phyloP scores from a whole-genome alignment of 2,329 filamentous ascomycete genomes.

The Stagonosporopsis chrysanthemi region DNA sequence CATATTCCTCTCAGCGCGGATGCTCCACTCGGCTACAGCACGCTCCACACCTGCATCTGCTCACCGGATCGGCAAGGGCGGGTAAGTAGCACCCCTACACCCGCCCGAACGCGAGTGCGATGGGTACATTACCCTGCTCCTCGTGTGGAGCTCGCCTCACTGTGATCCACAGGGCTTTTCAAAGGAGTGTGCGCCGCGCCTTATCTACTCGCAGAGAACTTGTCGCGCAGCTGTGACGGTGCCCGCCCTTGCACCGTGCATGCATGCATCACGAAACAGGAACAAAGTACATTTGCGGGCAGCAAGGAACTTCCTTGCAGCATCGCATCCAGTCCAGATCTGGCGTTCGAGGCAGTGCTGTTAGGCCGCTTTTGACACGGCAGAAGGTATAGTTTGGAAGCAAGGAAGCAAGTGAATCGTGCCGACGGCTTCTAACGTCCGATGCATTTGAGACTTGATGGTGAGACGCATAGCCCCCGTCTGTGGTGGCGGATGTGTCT shows the following conservation, averaged over 20 bases:
- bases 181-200: not conserved
- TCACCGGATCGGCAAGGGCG: slow-evolving; percentile 3
- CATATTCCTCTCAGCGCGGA: not conserved
- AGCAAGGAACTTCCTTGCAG: not conserved
- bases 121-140: not conserved
- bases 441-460: not conserved
- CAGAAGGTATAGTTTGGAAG: not conserved
- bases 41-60: not conserved
- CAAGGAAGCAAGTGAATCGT: slow-evolving; percentile 4
- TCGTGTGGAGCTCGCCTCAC: not conserved
- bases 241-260: not conserved
- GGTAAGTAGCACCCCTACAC: not conserved
- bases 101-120: not conserved
- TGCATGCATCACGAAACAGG: slow-evolving; percentile 1
- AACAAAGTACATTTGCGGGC: not conserved
- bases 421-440: not conserved
- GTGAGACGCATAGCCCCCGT: slow-evolving; percentile 1
- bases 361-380: too few relatives aligned
- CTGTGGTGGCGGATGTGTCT: not conserved
- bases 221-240: slow-evolving; percentile 1
- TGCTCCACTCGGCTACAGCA: too few relatives aligned
- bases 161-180: not conserved
- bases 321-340: not conserved
- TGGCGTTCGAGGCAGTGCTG: not conserved
- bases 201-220: not conserved